phyloP scores from a whole-genome alignment of 768 basidiomycete species.

The Sporobolomyces phaffii region DNA sequence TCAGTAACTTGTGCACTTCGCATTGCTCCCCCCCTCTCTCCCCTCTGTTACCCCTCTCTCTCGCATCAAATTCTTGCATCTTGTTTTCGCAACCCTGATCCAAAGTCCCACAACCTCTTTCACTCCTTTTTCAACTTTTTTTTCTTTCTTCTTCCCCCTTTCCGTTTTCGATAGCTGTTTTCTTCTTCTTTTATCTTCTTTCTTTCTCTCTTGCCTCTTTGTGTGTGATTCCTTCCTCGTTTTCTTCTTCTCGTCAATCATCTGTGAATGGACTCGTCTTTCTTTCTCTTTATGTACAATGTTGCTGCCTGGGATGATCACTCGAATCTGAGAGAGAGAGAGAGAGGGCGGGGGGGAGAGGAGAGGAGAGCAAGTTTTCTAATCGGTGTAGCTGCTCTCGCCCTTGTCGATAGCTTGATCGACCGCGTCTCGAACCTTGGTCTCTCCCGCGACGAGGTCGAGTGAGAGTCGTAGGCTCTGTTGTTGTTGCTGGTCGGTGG shows the following conservation, averaged over 20 bases:
- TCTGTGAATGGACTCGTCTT: background rate
- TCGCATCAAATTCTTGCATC: background rate
- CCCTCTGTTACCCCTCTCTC: background rate
- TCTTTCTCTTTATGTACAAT: background rate
- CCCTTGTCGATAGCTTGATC: slow-evolving; percentile 54
- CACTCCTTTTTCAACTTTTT: background rate
- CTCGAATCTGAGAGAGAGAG: background rate
- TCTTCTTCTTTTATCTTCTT: background rate
- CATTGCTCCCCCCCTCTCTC: background rate
- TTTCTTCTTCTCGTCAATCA: too few species aligned
- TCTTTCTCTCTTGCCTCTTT: background rate
- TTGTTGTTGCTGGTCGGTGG: too few species aligned
- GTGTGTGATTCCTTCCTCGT: background rate
- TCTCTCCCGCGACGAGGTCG: slow-evolving; percentile 58
- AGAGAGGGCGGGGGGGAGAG: background rate
- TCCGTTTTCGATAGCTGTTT: too few species aligned
- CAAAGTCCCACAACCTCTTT: too few species aligned
- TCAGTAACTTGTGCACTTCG: background rate
- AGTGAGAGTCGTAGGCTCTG: slow-evolving; percentile 55
- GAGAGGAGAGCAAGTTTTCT: too few species aligned
- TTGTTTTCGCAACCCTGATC: too few species aligned
- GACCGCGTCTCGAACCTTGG: slow-evolving; percentile 52
- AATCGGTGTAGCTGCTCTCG: slow-evolving; percentile 48
- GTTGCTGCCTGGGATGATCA: background rate
- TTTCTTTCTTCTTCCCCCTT: too few species aligned